phyloP scores from a whole-genome alignment of 2,329 filamentous ascomycete species.

The Phyllosticta citriasiana region DNA sequence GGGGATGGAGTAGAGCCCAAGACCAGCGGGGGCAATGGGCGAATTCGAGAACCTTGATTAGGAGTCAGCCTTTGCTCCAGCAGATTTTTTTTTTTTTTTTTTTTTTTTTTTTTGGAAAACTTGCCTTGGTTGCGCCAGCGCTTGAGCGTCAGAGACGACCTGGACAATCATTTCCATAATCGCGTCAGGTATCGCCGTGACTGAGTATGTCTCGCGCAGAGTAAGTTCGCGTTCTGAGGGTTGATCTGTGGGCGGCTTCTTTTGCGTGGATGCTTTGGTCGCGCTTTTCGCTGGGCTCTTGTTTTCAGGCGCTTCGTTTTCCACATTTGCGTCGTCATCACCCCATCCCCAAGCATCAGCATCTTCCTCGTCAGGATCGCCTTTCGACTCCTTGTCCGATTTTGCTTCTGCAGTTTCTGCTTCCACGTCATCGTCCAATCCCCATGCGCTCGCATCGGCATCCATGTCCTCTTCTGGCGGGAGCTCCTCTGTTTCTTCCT shows the following conservation, averaged over 20 bases:
- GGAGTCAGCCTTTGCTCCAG: not conserved
- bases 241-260: constrained; percentile 19
- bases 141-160: constrained; percentile 36
- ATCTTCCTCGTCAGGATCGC: constrained; percentile 26
- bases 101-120: constrained; percentile 13
- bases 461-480: constrained; percentile 29
- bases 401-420: constrained; percentile 17
- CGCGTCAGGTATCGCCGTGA: constrained; percentile 76
- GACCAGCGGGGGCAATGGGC: constrained; percentile 56
- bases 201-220: constrained; percentile 74
- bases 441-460: constrained; percentile 41
- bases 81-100: not conserved
- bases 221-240: constrained; percentile 53
- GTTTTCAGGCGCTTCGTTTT: constrained; percentile 11
- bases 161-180: constrained; percentile 58
- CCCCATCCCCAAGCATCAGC: constrained; percentile 78
- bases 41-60: constrained; percentile 27
- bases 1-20: constrained; percentile 61
- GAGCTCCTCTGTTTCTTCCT: constrained; percentile 14
- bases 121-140: constrained; percentile 45
- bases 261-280: constrained; percentile 15
- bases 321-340: constrained; percentile 43
- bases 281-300: constrained; percentile 6
- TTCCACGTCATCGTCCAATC: constrained; percentile 28
- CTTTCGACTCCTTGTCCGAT: constrained; percentile 28